Evolutionary conservation across 164 flowering plant species (phyloP).

Genomic region (Sextonia rubra): DNA sequence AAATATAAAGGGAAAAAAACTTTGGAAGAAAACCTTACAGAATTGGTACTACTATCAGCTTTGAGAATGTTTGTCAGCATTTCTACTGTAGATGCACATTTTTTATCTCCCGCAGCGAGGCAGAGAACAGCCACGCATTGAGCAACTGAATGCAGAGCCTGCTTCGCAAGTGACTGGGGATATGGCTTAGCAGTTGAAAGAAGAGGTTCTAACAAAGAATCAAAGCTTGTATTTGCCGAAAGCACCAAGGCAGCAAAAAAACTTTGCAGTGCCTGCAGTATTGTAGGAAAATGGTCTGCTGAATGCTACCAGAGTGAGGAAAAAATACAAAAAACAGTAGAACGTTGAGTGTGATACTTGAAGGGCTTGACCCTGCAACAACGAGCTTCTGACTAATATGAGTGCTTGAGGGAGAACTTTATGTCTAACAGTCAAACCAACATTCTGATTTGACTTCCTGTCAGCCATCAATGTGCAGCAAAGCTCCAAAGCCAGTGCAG

Average conservation of each 20-base stretch:
- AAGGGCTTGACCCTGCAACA: slow-evolving; percentile 98
- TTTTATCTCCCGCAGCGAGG: slow-evolving; percentile 91
- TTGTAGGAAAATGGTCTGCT: slow-evolving; percentile 1
- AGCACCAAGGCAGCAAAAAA: slow-evolving; percentile 82
- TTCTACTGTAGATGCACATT: slow-evolving; percentile 85
- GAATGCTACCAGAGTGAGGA: not conserved
- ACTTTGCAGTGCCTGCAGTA: slow-evolving; percentile 73
- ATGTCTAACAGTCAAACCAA: slow-evolving; percentile 73
- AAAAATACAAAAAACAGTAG: not conserved
- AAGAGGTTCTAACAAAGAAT: slow-evolving; percentile 80
- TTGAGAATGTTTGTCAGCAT: slow-evolving; percentile 84
- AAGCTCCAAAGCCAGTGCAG: slow-evolving; percentile 94
- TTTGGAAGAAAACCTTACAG: slow-evolving; percentile 41
- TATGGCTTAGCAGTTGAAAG: slow-evolving; percentile 90
- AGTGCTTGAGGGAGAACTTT: slow-evolving; percentile 98
- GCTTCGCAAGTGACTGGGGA: slow-evolving; percentile 85
- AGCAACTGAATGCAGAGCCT: slow-evolving; percentile 88
- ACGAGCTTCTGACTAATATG: slow-evolving; percentile 72
- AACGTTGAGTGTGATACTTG: slow-evolving; percentile 36
- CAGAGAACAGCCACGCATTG: slow-evolving; percentile 99
- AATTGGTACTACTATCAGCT: slow-evolving; percentile 63
- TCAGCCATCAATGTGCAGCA: slow-evolving; percentile 96
- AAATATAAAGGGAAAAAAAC: not conserved
- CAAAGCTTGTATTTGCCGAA: slow-evolving; percentile 91
- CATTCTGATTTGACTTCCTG: slow-evolving; percentile 56